Evolutionary conservation across 768 basidiomycete species (phyloP), one percentile per base, ranked within the genome.

Genomic region (Trametes villosa): DNA sequence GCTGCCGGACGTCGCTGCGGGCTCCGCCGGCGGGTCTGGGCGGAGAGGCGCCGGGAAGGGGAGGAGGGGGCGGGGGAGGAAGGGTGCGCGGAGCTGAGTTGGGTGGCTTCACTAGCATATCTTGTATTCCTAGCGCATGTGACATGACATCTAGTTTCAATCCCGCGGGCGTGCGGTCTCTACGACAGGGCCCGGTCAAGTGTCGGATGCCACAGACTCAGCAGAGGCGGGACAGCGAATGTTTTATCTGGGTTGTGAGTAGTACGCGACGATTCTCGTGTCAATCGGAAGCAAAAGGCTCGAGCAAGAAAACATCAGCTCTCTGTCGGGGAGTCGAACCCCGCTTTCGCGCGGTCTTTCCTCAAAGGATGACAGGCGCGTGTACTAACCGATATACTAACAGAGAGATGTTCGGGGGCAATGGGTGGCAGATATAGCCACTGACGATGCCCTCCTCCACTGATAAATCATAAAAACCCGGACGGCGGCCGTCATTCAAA

Each of bases 251-350:
- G n/a, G 41, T 8, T 44, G 41, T 44, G 18, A 17, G 41, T 17
- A n/a, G 33, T 7, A 34, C 33, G 33, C 33, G 7, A 34, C 33
- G 33, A n/a, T n/a, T n/a, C n/a, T n/a, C n/a, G n/a, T n/a, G n/a
- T n/a, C n/a, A n/a, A n/a, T n/a, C n/a, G n/a, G 33, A 7, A 7
- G 13, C 8, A 34, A 17, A 18, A 15, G 36, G 36, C 18, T 38
- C 8, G 15, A 38, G 36, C 13, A 4, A 18, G 13, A 38, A 38
- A 38, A 38, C n/a, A n/a, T n/a, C n/a, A n/a, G 18, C 62, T 63
- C 62, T 63, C 62, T 59, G 62, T 63, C 71, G 69, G 71, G 71
- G 71, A 72, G 69, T 72, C 71, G 71, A 70, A 72, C 71, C 71
- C 71, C 68, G 71, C 71, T 72, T 72, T 72, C 71, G 71, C 71